Evolutionary conservation across 805 yeast genomes (phyloP).

Genomic region (Isabelozyma gotoi): DNA sequence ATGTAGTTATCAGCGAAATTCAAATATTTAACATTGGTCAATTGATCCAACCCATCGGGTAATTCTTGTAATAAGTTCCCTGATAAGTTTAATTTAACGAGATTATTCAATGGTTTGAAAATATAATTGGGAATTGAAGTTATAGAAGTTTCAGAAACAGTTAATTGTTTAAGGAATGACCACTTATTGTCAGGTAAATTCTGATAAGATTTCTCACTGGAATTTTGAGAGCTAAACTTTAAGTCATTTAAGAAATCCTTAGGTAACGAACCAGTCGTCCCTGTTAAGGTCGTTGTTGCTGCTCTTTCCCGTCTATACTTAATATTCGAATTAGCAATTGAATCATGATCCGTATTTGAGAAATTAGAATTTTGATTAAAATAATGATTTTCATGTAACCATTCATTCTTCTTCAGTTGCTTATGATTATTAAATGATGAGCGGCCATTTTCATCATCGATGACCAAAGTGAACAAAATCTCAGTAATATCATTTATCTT

Average conservation of each 20-base stretch:
- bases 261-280: constrained; percentile 29
- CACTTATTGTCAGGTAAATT: constrained; percentile 36
- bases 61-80: constrained; percentile 48
- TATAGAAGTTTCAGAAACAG: constrained; percentile 40
- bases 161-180: constrained; percentile 41
- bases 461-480: constrained; percentile 49
- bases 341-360: neutral
- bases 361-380: constrained; percentile 9
- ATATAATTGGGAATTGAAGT: constrained; percentile 31
- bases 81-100: constrained; percentile 55
- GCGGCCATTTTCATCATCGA: constrained; percentile 50
- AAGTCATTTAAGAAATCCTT: constrained; percentile 10
- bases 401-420: constrained; percentile 15
- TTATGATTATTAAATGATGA: constrained; percentile 25
- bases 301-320: constrained; percentile 24
- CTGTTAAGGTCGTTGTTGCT: constrained; percentile 11
- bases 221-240: neutral
- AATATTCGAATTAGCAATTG: constrained; percentile 14
- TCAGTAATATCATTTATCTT: constrained; percentile 54
- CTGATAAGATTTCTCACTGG: constrained; percentile 15
- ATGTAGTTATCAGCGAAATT: constrained; percentile 44
- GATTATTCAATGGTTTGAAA: constrained; percentile 38
- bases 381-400: constrained; percentile 8
- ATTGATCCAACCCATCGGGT: constrained; percentile 54
- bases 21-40: constrained; percentile 47